Evolutionary conservation across 306 rosid species (phyloP).

Genomic region (Lupinus albus): DNA sequence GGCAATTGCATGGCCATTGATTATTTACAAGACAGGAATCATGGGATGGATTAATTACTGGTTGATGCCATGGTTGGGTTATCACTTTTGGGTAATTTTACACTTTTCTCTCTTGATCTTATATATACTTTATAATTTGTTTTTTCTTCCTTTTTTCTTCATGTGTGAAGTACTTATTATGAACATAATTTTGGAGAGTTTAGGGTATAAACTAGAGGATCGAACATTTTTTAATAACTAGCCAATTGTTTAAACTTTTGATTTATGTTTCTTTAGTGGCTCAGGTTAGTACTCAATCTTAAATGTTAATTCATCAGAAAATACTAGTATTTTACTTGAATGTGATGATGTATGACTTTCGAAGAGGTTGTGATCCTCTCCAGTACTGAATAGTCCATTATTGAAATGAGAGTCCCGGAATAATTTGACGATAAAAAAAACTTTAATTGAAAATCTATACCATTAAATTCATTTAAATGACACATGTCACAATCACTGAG

Average conservation of each 20-base stretch:
- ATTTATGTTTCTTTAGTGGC: slow-evolving; percentile 3
- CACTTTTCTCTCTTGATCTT: slow-evolving; percentile 29
- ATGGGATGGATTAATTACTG: slow-evolving; percentile 97
- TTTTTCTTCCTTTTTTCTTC: slow-evolving; percentile 3
- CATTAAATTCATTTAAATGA: too few species aligned
- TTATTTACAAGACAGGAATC: slow-evolving; percentile 81
- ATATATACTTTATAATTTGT: slow-evolving; percentile 24
- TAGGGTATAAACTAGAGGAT: not conserved
- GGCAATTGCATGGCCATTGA: slow-evolving; percentile 89
- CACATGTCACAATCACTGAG: too few species aligned
- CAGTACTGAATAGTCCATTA: too few species aligned
- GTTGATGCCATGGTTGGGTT: slow-evolving; percentile 99
- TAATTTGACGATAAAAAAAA: too few species aligned
- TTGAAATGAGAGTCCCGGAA: too few species aligned
- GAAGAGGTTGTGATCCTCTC: too few species aligned
- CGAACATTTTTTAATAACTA: slow-evolving; percentile 5
- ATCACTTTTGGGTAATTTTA: slow-evolving; percentile 91
- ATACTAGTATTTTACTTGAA: not conserved
- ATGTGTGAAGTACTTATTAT: not conserved
- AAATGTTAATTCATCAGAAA: slow-evolving; percentile 2
- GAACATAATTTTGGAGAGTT: too few species aligned
- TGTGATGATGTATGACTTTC: not conserved
- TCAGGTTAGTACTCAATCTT: slow-evolving; percentile 12
- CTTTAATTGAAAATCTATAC: too few species aligned
- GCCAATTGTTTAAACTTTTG: slow-evolving; percentile 15